These are phyloP conservation scores for Suillus hirtellus DNA, from an alignment of 768 basidiomycete species.

Conservation along the genomic window DNA sequence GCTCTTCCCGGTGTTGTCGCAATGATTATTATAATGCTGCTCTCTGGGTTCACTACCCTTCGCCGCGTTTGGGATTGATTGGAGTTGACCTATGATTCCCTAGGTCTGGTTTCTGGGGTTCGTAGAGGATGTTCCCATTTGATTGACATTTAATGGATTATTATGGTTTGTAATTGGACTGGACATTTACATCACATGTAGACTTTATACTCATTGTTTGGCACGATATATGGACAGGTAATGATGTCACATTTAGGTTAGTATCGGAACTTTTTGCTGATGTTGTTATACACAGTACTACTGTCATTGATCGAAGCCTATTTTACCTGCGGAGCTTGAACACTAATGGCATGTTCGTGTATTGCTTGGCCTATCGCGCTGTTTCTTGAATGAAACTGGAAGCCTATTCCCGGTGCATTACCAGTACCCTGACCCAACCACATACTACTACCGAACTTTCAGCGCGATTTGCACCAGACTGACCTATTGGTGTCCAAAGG, in stretches of 20 bases:
- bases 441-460: not conserved
- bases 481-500: not conserved
- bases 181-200: slow-evolving; percentile 11
- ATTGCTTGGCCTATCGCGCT: not conserved
- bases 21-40: slow-evolving; percentile 31
- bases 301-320: not conserved
- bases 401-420: not conserved
- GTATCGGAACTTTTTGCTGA: not conserved
- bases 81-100: not conserved
- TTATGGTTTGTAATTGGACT: slow-evolving; percentile 5
- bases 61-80: slow-evolving; percentile 32
- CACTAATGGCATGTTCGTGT: not conserved
- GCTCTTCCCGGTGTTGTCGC: slow-evolving; percentile 35
- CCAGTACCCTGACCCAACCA: not conserved
- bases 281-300: not conserved
- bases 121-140: slow-evolving; percentile 1
- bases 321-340: not conserved
- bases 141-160: slow-evolving; percentile 7
- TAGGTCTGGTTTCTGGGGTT: not conserved
- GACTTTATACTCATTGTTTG: not conserved
- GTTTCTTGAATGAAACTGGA: not conserved
- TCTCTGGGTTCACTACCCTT: slow-evolving; percentile 36
- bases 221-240: slow-evolving; percentile 6
- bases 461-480: not conserved
- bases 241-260: not conserved